A percentile compares a stretch with the other conserved stretches of the same genome.
phyloP scores from a whole-genome alignment of 345 rosid genomes.

The Eucalyptus grandis region DNA sequence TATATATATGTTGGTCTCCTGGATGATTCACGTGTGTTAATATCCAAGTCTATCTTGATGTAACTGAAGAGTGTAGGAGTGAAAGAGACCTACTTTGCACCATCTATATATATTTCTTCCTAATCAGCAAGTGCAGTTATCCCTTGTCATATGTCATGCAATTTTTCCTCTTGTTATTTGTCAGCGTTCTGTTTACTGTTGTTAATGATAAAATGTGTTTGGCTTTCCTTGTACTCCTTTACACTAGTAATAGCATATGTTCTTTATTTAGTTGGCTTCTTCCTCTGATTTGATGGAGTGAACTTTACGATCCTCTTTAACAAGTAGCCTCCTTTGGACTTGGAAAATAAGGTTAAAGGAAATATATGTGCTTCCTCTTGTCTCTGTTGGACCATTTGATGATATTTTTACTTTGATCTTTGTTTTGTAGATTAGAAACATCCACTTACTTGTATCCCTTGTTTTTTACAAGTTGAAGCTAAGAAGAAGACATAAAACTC shows the following conservation, averaged over 20 bases:
- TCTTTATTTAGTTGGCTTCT: neutral
- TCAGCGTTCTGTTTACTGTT: neutral
- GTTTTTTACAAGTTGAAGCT: conserved; percentile 19
- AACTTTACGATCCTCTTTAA: neutral
- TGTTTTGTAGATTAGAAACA: neutral
- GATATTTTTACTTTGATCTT: neutral
- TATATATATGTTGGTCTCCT: neutral
- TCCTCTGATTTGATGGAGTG: neutral
- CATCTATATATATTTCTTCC: neutral
- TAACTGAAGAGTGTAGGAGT: neutral
- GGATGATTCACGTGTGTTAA: accelerated
- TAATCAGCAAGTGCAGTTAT: too few species aligned
- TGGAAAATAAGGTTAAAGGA: neutral
- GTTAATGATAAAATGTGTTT: neutral
- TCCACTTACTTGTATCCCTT: neutral
- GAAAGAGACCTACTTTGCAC: neutral
- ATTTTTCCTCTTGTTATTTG: neutral
- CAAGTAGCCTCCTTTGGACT: neutral
- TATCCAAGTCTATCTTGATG: neutral
- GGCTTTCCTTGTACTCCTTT: neutral
- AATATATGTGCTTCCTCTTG: neutral
- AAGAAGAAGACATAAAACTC: conserved; percentile 63
- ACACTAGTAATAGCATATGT: neutral
- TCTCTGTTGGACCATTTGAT: neutral
- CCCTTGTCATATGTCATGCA: neutral